Percentiles rank a stretch among this genome's conserved stretches.
These are phyloP conservation scores for Suhomyces vadensis DNA, from an alignment of 805 yeast species.

Conservation along the genomic window DNA sequence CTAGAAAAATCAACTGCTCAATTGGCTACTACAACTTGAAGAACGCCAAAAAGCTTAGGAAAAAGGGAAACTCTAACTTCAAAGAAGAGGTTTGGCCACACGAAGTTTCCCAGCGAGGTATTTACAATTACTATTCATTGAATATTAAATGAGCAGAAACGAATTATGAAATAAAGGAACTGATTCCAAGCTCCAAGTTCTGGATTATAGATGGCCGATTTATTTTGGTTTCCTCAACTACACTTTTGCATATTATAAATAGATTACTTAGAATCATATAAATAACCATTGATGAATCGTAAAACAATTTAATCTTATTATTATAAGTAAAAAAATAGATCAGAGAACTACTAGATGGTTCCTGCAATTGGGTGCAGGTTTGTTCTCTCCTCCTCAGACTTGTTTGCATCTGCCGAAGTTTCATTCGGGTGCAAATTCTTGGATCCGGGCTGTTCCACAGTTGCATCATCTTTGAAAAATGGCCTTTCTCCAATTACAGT, in stretches of 20 bases:
- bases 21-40: slow-evolving; percentile 48
- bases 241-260: too few species aligned
- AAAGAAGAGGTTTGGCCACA: slow-evolving; percentile 52
- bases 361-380: not conserved
- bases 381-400: too few species aligned
- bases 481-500: slow-evolving; percentile 30
- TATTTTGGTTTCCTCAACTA: too few species aligned
- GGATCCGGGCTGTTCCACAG: too few species aligned
- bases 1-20: slow-evolving; percentile 56
- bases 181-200: not conserved
- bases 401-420: too few species aligned
- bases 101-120: slow-evolving; percentile 53
- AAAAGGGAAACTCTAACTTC: slow-evolving; percentile 15
- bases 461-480: slow-evolving; percentile 17
- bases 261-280: too few species aligned
- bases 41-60: slow-evolving; percentile 20
- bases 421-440: too few species aligned
- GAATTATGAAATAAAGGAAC: not conserved
- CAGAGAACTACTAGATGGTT: not conserved
- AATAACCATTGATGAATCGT: too few species aligned
- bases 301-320: too few species aligned
- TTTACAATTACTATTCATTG: slow-evolving; percentile 57
- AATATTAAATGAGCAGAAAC: slow-evolving; percentile 37
- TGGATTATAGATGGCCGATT: not conserved
- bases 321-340: too few species aligned